Percentiles rank a stretch among this genome's conserved stretches.
Evolutionary conservation across 306 rosid species (phyloP).

Genomic region (Quercus variabilis): DNA sequence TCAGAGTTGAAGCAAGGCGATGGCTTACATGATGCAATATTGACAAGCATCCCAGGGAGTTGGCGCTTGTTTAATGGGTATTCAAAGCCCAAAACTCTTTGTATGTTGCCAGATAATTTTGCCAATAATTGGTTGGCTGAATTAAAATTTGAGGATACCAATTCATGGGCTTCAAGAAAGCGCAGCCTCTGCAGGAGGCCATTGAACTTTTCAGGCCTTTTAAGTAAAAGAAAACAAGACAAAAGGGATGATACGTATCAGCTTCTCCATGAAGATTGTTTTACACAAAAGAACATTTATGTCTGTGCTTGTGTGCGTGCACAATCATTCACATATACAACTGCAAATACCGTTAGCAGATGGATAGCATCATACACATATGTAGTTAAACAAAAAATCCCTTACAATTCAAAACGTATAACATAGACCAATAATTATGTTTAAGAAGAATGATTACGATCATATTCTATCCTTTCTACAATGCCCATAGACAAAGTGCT

Average conservation of each 20-base stretch:
- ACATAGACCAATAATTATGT: no score
- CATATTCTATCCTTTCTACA: no score
- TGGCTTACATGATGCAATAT: slow-evolving; percentile 39
- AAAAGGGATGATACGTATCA: slow-evolving; percentile 20
- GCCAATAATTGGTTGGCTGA: slow-evolving; percentile 40
- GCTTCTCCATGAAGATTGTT: slow-evolving; percentile 17
- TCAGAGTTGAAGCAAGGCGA: slow-evolving; percentile 28
- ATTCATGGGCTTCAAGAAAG: slow-evolving; percentile 53
- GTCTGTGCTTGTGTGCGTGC: not conserved
- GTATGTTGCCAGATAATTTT: slow-evolving; percentile 48
- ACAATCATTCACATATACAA: not conserved
- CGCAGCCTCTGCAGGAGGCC: slow-evolving; percentile 60
- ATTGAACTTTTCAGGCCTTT: slow-evolving; percentile 73
- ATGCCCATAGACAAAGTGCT: no score
- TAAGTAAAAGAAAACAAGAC: slow-evolving; percentile 17
- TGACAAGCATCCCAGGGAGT: slow-evolving; percentile 44
- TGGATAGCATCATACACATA: no score
- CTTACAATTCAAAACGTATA: not conserved
- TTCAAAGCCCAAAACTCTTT: slow-evolving; percentile 41
- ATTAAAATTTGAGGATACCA: slow-evolving; percentile 42
- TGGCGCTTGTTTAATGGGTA: slow-evolving; percentile 44
- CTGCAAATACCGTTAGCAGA: not conserved
- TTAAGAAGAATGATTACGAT: no score
- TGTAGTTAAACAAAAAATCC: no score
- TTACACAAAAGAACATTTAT: slow-evolving; percentile 14